Evolutionary conservation across 805 yeast genomes (phyloP).

Genomic region (Saccharomyces jurei): DNA sequence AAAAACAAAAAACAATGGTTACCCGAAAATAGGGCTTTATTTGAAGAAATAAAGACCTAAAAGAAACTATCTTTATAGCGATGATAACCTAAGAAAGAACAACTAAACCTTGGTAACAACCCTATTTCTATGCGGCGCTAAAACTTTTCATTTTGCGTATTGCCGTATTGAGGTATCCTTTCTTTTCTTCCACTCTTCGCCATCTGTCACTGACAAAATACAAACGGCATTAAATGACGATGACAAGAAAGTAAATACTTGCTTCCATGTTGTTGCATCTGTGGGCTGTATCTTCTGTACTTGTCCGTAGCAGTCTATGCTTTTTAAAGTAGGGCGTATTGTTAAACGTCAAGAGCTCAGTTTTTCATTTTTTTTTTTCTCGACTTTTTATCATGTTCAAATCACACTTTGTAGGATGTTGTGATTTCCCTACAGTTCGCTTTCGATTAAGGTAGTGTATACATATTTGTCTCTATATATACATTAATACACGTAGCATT

Average conservation of each 20-base stretch:
- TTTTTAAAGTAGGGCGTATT: neutral
- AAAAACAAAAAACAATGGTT: neutral
- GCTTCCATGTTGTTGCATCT: neutral
- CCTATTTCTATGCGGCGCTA: neutral
- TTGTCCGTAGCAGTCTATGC: neutral
- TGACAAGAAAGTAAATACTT: neutral
- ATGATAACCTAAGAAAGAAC: neutral
- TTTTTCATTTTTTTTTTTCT: neutral
- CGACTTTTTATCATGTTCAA: neutral
- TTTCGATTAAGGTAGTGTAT: neutral
- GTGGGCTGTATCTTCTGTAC: neutral
- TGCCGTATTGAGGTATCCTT: neutral
- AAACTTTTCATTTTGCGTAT: neutral
- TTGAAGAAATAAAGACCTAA: neutral
- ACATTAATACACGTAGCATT: neutral
- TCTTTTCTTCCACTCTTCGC: neutral
- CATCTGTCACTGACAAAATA: neutral
- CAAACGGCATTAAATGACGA: neutral
- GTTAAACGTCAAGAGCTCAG: neutral
- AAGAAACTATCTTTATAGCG: too few species aligned
- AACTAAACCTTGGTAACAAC: neutral
- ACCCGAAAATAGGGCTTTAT: neutral
- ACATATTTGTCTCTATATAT: neutral
- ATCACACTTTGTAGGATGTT: neutral
- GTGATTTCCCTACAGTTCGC: neutral